phyloP scores from a whole-genome alignment of 2,329 filamentous ascomycete genomes.

The Aspergillus amoenus region DNA sequence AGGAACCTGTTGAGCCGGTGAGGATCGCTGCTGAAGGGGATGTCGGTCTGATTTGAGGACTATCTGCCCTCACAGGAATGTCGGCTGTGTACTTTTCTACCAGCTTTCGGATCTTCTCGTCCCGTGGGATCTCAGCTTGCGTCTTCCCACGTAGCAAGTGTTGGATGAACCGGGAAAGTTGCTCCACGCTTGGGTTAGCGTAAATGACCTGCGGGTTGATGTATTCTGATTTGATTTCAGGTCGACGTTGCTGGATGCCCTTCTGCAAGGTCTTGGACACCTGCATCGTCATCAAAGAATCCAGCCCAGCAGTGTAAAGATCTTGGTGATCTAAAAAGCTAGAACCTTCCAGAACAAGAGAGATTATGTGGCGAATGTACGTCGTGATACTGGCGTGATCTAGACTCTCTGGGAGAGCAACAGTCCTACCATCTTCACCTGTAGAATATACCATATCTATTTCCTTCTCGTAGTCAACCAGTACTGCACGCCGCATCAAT shows the following conservation, averaged over 20 bases:
- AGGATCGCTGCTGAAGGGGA: not conserved
- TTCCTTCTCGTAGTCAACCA: conserved; percentile 6
- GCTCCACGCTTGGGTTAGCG: too few relatives aligned
- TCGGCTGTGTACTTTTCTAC: conserved; percentile 8
- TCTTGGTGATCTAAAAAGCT: not conserved
- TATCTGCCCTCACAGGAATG: not conserved
- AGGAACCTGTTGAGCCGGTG: conserved; percentile 8
- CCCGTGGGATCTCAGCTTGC: too few relatives aligned
- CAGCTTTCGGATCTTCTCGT: not conserved
- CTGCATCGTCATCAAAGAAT: conserved; percentile 11
- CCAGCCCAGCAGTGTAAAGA: conserved; percentile 5
- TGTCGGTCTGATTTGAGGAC: not conserved
- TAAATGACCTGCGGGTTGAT: too few relatives aligned
- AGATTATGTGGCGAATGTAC: not conserved
- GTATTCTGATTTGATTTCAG: too few relatives aligned
- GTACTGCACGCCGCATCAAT: conserved; percentile 1
- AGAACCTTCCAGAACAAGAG: not conserved
- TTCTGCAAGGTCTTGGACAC: not conserved
- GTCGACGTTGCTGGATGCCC: not conserved
- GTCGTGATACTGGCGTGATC: not conserved
- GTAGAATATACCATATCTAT: conserved; percentile 5
- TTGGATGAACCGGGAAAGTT: too few relatives aligned
- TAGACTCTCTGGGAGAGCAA: not conserved
- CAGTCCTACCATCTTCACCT: not conserved
- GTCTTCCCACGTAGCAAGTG: too few relatives aligned